A percentile compares a stretch with the other conserved stretches of the same genome.
phyloP scores from a whole-genome alignment of 345 rosid species.

The thale cress (Arabidopsis thaliana) region DNA sequence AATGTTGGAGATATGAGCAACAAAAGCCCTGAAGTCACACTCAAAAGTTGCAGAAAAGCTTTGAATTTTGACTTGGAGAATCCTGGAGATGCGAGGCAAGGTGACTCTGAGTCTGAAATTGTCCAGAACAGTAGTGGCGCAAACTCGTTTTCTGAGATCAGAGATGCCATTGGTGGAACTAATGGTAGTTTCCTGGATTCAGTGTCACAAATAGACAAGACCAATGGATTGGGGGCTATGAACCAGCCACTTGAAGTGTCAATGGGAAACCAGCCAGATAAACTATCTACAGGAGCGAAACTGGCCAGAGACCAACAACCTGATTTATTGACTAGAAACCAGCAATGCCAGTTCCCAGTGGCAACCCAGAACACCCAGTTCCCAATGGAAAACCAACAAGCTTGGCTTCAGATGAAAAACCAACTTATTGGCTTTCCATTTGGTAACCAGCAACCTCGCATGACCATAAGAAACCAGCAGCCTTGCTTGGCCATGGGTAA shows the following conservation, averaged over 20 bases:
- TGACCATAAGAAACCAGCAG: conserved; percentile 45
- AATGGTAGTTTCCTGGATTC: conserved; percentile 26
- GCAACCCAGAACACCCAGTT: conserved; percentile 18
- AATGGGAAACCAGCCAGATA: conserved; percentile 19
- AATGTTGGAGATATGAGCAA: conserved; percentile 36
- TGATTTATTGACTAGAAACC: conserved; percentile 29
- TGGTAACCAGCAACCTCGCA: conserved; percentile 43
- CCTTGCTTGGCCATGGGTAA: conserved; percentile 37
- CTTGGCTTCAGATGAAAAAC: conserved; percentile 39
- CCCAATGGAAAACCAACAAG: conserved; percentile 30
- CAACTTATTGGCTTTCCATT: conserved; percentile 36
- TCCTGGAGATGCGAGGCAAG: conserved; percentile 36
- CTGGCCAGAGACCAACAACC: conserved; percentile 34
- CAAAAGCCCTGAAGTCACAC: conserved; percentile 40
- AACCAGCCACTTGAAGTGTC: conserved; percentile 27
- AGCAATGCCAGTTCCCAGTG: conserved; percentile 40
- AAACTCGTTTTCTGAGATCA: conserved; percentile 38
- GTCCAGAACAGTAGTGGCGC: conserved; percentile 34
- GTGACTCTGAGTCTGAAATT: conserved; percentile 32
- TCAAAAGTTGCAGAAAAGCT: conserved; percentile 58
- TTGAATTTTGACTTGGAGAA: conserved; percentile 65
- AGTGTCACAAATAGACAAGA: conserved; percentile 46
- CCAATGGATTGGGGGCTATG: conserved; percentile 31
- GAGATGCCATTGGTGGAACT: conserved; percentile 31
- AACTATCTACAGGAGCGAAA: background rate